Evolutionary conservation across 2,329 filamentous ascomycete species (phyloP), one percentile per base, ranked within the genome.

Genomic region (Fusarium clavum): DNA sequence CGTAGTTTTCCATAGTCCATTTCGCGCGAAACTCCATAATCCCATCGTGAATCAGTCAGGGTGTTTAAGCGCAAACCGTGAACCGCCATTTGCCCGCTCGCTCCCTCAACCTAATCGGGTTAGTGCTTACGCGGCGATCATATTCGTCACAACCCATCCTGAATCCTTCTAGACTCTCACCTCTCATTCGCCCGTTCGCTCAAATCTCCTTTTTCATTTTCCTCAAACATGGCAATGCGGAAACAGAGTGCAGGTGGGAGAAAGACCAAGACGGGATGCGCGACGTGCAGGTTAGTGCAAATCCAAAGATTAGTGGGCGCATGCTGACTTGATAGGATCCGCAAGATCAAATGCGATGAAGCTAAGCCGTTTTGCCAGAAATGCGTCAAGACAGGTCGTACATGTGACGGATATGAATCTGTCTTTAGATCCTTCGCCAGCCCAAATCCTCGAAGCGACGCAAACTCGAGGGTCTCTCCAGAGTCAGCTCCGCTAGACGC

Each of bases 211-310:
- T 29, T 18, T 56, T 20, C 53, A 47, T 46, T 6, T 16, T n/a
- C 24, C n/a, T 2, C 30, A 51, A 63, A 53, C 16, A 78, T 79
- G 76, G 44, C 69, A 41, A 48, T 67, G 56, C 67, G 18, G 3
- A 10, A 18, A 11, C 2, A 8, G 18, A 38, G 5, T 1, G 20
- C 4, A 5, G n/a, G 70, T 49, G 67, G 52, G 18, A 54, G 75
- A 20, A 83, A 82, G 57, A 80, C 82, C 18, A 83, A 82, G 63
- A 83, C 80, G 16, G 81, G 81, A 49, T 83, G 81, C 72, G 71
- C 64, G 71, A 83, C 81, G 54, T 83, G 81, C 79, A 81, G 81
- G 81, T 83, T 22, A 77, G 79, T 78, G 3, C 8, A 9, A 4
- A 5, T 9, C 3, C 9, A 5, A 18, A 8, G 22, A 16, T 10